Conservation (phyloP, 1,139 yeast genomes). For the Blastobotrys buckinghamii region DNA sequence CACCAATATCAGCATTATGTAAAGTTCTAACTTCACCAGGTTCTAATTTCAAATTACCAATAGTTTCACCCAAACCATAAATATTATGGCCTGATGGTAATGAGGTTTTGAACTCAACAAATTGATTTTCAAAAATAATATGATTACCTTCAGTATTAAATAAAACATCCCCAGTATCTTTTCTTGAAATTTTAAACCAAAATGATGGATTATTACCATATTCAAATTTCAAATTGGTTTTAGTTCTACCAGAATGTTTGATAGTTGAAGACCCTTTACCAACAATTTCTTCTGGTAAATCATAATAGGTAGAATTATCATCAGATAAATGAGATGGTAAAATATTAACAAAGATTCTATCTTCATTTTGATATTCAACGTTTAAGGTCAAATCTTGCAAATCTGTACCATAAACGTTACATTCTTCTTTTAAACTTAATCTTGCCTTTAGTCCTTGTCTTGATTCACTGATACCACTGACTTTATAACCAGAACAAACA, state of each 20-base stretch:
- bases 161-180: constrained; percentile 27
- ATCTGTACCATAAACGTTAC: constrained; percentile 34
- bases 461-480: constrained; percentile 20
- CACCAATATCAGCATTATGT: constrained; percentile 20
- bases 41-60: constrained; percentile 30
- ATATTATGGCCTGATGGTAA: constrained; percentile 31
- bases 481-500: constrained; percentile 30
- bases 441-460: constrained; percentile 27
- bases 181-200: constrained; percentile 30
- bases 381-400: constrained; percentile 29
- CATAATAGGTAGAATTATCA: constrained; percentile 22
- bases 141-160: constrained; percentile 34
- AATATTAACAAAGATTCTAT: constrained; percentile 30
- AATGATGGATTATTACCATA: constrained; percentile 27
- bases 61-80: constrained; percentile 35
- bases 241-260: constrained; percentile 16
- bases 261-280: constrained; percentile 20
- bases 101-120: constrained; percentile 32
- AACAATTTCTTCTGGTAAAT: constrained; percentile 30
- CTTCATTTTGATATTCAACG: constrained; percentile 30
- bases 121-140: constrained; percentile 34
- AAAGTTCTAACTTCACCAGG: constrained; percentile 28
- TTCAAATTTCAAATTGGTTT: constrained; percentile 25
- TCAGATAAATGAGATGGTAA: constrained; percentile 29
- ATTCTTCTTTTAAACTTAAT: constrained; percentile 25